Conservation (phyloP, 129 eudicot species). For the Tagetes erecta region DNA sequence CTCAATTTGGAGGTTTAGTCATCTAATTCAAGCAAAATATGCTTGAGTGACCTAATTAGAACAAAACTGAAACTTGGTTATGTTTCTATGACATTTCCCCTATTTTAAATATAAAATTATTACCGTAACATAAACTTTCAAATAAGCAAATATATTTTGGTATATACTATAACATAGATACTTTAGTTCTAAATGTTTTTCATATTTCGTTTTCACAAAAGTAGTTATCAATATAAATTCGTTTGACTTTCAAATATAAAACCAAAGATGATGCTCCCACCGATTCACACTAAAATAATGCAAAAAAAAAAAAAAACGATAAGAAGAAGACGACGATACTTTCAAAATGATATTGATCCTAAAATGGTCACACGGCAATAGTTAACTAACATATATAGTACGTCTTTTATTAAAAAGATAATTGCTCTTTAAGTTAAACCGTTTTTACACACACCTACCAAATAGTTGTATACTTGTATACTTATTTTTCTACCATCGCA, state of each 20-base stretch:
- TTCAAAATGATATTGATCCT: neutral
- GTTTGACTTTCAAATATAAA: neutral
- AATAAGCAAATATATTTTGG: too few relatives aligned
- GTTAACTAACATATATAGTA: neutral
- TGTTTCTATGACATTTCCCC: too few relatives aligned
- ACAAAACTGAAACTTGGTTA: too few relatives aligned
- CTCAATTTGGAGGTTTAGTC: too few relatives aligned
- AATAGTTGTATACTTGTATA: neutral
- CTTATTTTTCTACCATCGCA: too few relatives aligned
- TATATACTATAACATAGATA: too few relatives aligned
- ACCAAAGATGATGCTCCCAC: constrained; percentile 6
- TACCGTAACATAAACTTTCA: too few relatives aligned
- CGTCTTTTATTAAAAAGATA: neutral
- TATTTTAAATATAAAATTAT: too few relatives aligned
- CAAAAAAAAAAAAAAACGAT: neutral
- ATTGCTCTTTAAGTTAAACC: neutral
- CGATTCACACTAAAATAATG: neutral
- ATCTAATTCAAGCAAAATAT: too few relatives aligned
- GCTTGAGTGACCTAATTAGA: too few relatives aligned
- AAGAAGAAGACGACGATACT: neutral
- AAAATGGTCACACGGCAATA: neutral
- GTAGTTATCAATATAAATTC: neutral
- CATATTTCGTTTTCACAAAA: neutral
- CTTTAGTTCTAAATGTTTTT: too few relatives aligned
- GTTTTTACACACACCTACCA: neutral